phyloP scores from a whole-genome alignment of 805 yeast species.

The Candida manassasensis region DNA sequence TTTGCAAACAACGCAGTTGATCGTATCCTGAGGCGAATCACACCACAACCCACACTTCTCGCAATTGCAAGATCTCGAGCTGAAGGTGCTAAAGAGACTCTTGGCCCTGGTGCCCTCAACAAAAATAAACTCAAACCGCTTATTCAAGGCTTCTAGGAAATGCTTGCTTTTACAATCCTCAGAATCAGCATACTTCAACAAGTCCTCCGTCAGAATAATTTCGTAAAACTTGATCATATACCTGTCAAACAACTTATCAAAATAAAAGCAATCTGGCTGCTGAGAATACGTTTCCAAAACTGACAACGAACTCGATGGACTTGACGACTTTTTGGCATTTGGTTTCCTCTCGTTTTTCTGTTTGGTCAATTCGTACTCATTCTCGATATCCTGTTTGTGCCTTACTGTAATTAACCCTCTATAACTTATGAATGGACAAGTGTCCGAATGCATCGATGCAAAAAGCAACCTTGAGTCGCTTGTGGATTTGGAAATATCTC shows the following conservation, averaged over 20 bases:
- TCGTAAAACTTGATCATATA: slow-evolving; percentile 82
- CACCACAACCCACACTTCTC: slow-evolving; percentile 85
- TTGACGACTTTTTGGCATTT: slow-evolving; percentile 9
- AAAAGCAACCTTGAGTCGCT: slow-evolving; percentile 70
- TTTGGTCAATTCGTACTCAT: slow-evolving; percentile 20
- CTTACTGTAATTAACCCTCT: slow-evolving; percentile 72
- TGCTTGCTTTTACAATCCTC: slow-evolving; percentile 51
- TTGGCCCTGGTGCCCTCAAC: slow-evolving; percentile 65
- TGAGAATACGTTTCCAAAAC: slow-evolving; percentile 48
- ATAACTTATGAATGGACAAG: slow-evolving; percentile 69
- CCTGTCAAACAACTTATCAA: slow-evolving; percentile 79
- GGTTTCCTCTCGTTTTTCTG: slow-evolving; percentile 3
- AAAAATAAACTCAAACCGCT: slow-evolving; percentile 69
- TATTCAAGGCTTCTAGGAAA: slow-evolving; percentile 56
- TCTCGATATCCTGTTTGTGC: slow-evolving; percentile 62
- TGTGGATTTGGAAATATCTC: slow-evolving; percentile 68
- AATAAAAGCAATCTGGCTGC: slow-evolving; percentile 72
- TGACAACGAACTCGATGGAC: slow-evolving; percentile 12
- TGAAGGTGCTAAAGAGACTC: slow-evolving; percentile 58
- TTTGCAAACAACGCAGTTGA: slow-evolving; percentile 75
- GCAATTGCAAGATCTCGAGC: slow-evolving; percentile 52
- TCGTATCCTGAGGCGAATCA: slow-evolving; percentile 56
- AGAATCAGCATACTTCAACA: slow-evolving; percentile 30
- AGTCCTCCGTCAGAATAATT: slow-evolving; percentile 55
- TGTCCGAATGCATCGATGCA: slow-evolving; percentile 83